Evolutionary conservation across 148 eudicot species (phyloP), one percentile per base, ranked within the genome.

Genomic region (Camellia lanceoleosa): DNA sequence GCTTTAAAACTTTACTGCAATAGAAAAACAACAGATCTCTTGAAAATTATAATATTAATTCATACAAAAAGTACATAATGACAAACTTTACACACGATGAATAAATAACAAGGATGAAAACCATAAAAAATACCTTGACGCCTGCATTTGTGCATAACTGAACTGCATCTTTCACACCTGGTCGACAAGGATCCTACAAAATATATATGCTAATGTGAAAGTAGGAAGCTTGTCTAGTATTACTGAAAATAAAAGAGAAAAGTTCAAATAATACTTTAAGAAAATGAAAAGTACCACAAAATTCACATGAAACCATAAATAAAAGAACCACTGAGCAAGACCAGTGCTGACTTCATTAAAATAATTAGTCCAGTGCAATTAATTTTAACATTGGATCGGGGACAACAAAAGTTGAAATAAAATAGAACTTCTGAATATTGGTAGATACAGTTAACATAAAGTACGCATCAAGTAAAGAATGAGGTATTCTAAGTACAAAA

Each of bases 171-270:
- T 84, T 88, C 59, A 94, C 98, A 83, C 94, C 85, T 5, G 91
- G 89, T 19, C 98, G 91, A 79, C 98, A 94, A 78, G 98, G 98
- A 92, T 94, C 98, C 96, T 92, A 43, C 58, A 68, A n/a, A 11
- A 63, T 30, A 44, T 7, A 38, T 14, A 77, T 42, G 43, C 7
- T 11, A 1, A 55, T 3, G 10, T 52, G 42, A 49, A 38, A n/a
- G 14, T 41, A 8, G 73, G 14, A 69, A 69, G 49, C 12, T 69
- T 18, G 8, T 46, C 73, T 19, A 16, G 30, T 7, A 69, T 15
- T 43, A 43, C 19, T 43, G 49, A 43, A 5, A 44, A 16, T 5
- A 43, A 4, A 5, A 16, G 6, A 44, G 73, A 15, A 47, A 11
- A 9, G 13, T 23, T 11, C 16, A 71, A 42, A 51, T 10, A 71